phyloP scores from a whole-genome alignment of 2,329 filamentous ascomycete genomes.

The Pestalotiopsis sp. region DNA sequence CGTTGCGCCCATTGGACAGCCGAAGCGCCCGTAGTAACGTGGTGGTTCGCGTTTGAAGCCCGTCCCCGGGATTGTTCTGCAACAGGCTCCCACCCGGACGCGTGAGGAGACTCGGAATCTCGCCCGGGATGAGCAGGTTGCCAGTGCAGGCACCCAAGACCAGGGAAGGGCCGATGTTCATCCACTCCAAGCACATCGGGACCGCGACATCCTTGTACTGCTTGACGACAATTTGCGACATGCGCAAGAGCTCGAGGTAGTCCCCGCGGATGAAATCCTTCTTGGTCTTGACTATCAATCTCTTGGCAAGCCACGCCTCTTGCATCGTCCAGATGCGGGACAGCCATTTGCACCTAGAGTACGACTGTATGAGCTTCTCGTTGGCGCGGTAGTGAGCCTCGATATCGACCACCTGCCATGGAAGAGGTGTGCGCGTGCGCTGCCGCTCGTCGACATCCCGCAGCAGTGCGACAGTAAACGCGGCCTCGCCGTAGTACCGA shows the following conservation, averaged over 20 bases:
- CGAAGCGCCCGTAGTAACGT: background rate
- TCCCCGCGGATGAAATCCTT: background rate
- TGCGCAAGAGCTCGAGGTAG: background rate
- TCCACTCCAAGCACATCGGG: background rate
- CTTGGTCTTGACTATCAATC: background rate
- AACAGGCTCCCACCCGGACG: background rate
- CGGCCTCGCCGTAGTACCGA: background rate
- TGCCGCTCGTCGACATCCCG: background rate
- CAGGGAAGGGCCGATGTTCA: background rate
- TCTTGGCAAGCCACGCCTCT: constrained; percentile 1
- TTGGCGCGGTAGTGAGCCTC: background rate
- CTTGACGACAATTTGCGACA: background rate
- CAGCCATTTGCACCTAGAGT: background rate
- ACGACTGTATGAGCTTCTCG: background rate
- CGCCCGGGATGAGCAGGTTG: background rate
- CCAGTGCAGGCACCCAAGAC: background rate
- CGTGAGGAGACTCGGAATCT: background rate
- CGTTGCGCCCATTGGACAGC: background rate
- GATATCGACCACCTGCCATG: background rate
- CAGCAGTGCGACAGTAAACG: background rate
- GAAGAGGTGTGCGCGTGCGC: background rate
- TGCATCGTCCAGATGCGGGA: constrained; percentile 4
- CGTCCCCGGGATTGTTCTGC: background rate
- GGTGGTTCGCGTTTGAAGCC: background rate
- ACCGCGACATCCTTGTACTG: background rate